These are phyloP conservation scores for Dendrobium chrysotoxum DNA, from an alignment of 106 monocot genomes.

Conservation along the genomic window DNA sequence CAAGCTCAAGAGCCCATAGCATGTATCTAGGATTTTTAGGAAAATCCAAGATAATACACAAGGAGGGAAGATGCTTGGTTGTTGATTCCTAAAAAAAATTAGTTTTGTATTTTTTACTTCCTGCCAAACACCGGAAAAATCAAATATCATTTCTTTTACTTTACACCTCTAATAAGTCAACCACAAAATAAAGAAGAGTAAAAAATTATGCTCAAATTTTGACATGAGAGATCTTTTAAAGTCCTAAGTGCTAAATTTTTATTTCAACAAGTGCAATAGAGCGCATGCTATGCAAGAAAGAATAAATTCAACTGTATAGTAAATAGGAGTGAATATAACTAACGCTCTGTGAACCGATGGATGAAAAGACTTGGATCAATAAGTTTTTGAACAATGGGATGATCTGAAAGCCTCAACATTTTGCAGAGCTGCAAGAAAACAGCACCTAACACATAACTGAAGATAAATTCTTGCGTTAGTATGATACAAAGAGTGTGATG, in stretches of 20 bases:
- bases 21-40: too few relatives aligned
- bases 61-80: too few relatives aligned
- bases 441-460: conserved; percentile 97
- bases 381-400: conserved; percentile 80
- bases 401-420: conserved; percentile 56
- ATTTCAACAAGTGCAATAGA: neutral
- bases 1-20: too few relatives aligned
- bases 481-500: neutral
- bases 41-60: too few relatives aligned
- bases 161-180: neutral
- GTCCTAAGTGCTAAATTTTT: neutral
- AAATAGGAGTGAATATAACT: conserved; percentile 10
- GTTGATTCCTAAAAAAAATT: too few relatives aligned
- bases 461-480: conserved; percentile 31
- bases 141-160: neutral
- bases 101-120: too few relatives aligned
- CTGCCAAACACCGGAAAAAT: too few relatives aligned
- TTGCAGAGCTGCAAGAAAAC: conserved; percentile 92
- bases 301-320: neutral
- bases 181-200: neutral
- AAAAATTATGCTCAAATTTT: neutral
- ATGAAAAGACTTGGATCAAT: conserved; percentile 96
- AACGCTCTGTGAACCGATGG: conserved; percentile 73
- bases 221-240: neutral
- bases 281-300: neutral